Conservation (phyloP, 768 basidiomycete species). For the Antrodiella citrinella region DNA sequence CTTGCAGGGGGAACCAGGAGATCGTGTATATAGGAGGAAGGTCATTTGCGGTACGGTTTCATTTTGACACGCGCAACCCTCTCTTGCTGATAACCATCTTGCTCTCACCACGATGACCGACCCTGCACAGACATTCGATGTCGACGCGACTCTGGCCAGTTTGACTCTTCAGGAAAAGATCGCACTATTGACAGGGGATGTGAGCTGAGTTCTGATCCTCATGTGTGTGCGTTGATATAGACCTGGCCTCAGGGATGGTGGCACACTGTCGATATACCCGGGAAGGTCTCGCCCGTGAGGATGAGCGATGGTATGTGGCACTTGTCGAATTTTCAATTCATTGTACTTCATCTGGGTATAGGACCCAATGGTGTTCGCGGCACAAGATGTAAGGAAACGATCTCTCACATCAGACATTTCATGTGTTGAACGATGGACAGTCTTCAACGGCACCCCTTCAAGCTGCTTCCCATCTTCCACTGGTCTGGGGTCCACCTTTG, state of each 20-base stretch:
- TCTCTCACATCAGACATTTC: background rate
- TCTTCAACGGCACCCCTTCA: constrained; percentile 48
- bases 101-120: background rate
- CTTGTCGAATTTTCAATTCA: background rate
- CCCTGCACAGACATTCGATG: constrained; percentile 13
- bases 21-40: no score
- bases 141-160: constrained; percentile 30
- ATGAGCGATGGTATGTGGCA: constrained; percentile 38
- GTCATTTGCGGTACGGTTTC: no score
- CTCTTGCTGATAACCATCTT: no score
- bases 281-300: constrained; percentile 33
- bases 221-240: background rate
- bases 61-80: no score
- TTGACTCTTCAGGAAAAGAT: constrained; percentile 33
- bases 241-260: constrained; percentile 34
- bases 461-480: constrained; percentile 54
- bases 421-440: no score
- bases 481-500: constrained; percentile 49
- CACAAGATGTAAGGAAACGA: constrained; percentile 28
- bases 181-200: constrained; percentile 35
- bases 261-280: constrained; percentile 36
- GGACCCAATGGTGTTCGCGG: constrained; percentile 46
- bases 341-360: no score
- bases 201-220: constrained; percentile 12
- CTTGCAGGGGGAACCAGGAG: no score